Evolutionary conservation across 345 rosid genomes (phyloP).

Genomic region (Hibiscus tridactylites): DNA sequence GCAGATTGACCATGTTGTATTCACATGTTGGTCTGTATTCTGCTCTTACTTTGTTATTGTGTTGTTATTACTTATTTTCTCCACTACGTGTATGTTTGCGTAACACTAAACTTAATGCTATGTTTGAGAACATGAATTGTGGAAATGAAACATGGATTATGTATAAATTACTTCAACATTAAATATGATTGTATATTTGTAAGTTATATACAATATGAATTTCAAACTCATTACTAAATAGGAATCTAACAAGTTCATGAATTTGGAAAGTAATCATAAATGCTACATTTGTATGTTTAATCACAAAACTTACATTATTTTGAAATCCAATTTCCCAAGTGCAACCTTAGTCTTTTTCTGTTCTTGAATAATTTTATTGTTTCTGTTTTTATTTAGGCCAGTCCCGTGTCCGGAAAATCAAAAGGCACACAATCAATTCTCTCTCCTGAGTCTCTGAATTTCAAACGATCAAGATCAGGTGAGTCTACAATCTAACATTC

Average conservation of each 20-base stretch:
- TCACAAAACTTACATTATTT: neutral
- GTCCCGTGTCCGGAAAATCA: conserved; percentile 13
- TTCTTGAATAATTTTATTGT: neutral
- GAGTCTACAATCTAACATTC: conserved; percentile 12
- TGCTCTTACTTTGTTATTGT: neutral
- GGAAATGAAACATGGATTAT: neutral
- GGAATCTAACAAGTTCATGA: neutral
- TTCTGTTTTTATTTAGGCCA: conserved; percentile 25
- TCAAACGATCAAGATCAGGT: conserved; percentile 59
- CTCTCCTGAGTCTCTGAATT: conserved; percentile 35
- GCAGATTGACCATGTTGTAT: too few species aligned
- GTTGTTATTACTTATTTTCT: neutral
- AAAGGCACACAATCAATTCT: conserved; percentile 4
- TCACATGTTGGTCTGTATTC: neutral
- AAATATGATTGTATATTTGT: neutral
- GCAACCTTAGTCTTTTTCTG: neutral
- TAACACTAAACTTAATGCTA: neutral
- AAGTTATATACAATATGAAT: neutral
- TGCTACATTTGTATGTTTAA: neutral
- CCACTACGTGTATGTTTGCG: neutral
- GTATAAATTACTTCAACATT: neutral
- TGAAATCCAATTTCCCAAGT: neutral
- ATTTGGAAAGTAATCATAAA: neutral
- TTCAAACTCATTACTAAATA: neutral
- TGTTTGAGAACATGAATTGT: neutral